Base-by-base conservation (phyloP, 106 monocot genomes). In the Phalaenopsis equestris region DNA sequence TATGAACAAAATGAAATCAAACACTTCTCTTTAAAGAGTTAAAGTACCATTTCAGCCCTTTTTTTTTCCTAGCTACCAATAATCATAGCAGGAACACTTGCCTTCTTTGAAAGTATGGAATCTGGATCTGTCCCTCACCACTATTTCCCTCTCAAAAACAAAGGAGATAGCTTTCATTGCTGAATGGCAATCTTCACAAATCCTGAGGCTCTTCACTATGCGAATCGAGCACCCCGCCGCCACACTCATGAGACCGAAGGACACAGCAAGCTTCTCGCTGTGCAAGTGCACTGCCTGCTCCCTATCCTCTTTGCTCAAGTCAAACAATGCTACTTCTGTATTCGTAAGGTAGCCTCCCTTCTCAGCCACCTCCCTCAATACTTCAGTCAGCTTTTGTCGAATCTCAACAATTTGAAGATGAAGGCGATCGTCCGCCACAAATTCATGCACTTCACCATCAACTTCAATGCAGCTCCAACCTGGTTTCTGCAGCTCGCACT, bases 401-500 rank as follows among this genome's bases (percentile, higher is more conserved):
- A 86, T 75, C 10, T 72, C 84, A 2, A 46, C 45, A 36, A 89
- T 89, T 81, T 75, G 82, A 8, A 77, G 84, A 39, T 86, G 89
- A n/a, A 89, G 9, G 3, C 58, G 41, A 73, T 86, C 89, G 12
- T 86, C 83, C 18, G 84, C 81, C 4, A 89, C 49, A 19, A 89
- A 89, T 73, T 86, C 78, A 61, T 86, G 89, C 76, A 86, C 81
- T 57, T 19, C 61, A 1, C 89, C 89, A 73, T 82, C 56, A n/a
- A 86, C 77, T 43, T 89, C 86, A 16, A 89, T 77, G 81, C 83
- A 89, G 52, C 89, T 89, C 23, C 83, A 86, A 18, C 86, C 89
- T 41, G 87, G 87, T 18, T 37, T 76, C 19, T 38, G 38, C n/a
- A 56, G 67, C 8, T 74, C 45, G 15, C 75, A 73, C 70, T 67